Conservation (phyloP, 495 filamentous ascomycete species). For the Schizothecium vesticola region DNA sequence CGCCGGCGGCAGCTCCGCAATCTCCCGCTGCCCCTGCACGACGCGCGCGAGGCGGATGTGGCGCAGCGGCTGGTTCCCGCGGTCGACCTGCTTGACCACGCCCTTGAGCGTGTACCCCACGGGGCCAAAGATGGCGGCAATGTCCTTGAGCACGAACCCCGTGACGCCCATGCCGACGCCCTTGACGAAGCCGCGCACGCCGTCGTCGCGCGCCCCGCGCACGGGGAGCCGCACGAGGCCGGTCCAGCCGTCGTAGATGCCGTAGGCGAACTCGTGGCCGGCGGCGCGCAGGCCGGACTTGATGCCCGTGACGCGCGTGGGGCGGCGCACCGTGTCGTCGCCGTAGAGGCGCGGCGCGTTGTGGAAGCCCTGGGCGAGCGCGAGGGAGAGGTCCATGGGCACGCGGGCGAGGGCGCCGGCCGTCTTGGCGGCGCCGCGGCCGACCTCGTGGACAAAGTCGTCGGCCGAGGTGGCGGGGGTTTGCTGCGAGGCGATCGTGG, state of each 20-base stretch:
- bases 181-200: conserved; percentile 53
- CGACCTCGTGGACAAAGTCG: conserved; percentile 39
- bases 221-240: conserved; percentile 64
- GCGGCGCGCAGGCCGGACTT: conserved; percentile 63
- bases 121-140: conserved; percentile 58
- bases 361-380: conserved; percentile 75
- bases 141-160: conserved; percentile 66
- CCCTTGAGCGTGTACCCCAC: conserved; percentile 64
- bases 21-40: conserved; percentile 41
- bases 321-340: conserved; percentile 38
- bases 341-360: conserved; percentile 78
- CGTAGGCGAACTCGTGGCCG: conserved; percentile 60
- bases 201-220: conserved; percentile 52
- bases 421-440: conserved; percentile 36
- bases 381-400: conserved; percentile 65
- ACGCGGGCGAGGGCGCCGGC: conserved; percentile 42
- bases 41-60: conserved; percentile 47
- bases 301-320: conserved; percentile 59
- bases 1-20: conserved; percentile 24
- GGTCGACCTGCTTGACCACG: conserved; percentile 48
- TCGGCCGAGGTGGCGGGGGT: conserved; percentile 34
- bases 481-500: conserved; percentile 25
- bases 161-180: conserved; percentile 72
- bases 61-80: conserved; percentile 41
- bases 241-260: conserved; percentile 68